These are phyloP conservation scores for Lactarius pseudohatsudake DNA, from an alignment of 768 basidiomycete genomes.

Conservation along the genomic window DNA sequence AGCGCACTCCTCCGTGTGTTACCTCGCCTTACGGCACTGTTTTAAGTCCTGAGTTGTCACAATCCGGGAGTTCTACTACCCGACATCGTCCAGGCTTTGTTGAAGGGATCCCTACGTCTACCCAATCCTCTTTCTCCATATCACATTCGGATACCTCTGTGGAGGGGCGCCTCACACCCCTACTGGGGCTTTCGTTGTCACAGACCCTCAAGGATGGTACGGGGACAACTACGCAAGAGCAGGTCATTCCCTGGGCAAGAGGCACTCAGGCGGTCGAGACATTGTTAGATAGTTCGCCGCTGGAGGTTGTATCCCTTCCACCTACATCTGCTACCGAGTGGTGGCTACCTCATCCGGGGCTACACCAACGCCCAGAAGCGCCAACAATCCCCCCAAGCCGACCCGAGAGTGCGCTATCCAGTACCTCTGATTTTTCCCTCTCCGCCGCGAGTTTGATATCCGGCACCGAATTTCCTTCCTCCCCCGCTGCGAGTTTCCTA, in stretches of 20 bases:
- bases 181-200: background rate
- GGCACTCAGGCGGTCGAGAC: background rate
- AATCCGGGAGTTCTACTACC: background rate
- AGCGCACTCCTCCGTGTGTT: background rate
- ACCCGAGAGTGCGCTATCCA: no score
- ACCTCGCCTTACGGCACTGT: background rate
- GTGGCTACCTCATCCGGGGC: no score
- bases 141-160: background rate
- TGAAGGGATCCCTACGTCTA: background rate
- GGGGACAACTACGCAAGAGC: background rate
- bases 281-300: background rate
- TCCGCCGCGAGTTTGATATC: no score
- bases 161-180: background rate
- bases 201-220: background rate
- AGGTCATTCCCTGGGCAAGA: background rate
- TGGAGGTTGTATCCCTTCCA: background rate
- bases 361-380: no score
- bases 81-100: background rate
- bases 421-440: no score
- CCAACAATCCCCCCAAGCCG: no score
- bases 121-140: background rate
- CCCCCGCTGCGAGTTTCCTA: no score
- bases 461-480: no score
- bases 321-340: background rate
- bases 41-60: background rate